Evolutionary conservation across 2,329 filamentous ascomycete species (phyloP).

Genomic region (Bipolaris gigantea): DNA sequence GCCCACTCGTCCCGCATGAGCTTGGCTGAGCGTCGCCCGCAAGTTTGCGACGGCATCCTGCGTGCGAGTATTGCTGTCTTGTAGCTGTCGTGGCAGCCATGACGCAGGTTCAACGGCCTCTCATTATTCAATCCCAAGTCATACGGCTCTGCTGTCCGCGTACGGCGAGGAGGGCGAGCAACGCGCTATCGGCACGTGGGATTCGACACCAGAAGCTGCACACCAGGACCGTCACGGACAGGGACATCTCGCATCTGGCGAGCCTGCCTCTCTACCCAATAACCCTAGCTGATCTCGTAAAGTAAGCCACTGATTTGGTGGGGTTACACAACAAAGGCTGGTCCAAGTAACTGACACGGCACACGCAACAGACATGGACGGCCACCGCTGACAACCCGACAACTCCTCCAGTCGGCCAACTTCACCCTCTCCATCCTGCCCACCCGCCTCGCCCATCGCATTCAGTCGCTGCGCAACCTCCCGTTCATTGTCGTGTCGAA

Average conservation of each 20-base stretch:
- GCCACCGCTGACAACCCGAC: constrained; percentile 77
- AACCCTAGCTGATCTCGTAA: constrained; percentile 85
- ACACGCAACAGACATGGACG: constrained; percentile 64
- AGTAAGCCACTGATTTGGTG: constrained; percentile 54
- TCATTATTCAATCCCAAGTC: constrained; percentile 43
- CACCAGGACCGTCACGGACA: constrained; percentile 59
- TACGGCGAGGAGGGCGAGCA: constrained; percentile 18
- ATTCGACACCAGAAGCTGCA: constrained; percentile 30
- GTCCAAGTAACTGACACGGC: constrained; percentile 15
- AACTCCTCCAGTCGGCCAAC: constrained; percentile 87
- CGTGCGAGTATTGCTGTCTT: background rate
- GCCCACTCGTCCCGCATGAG: background rate
- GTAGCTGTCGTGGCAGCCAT: constrained; percentile 13
- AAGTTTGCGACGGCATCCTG: background rate
- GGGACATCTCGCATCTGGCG: constrained; percentile 78
- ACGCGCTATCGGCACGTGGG: constrained; percentile 20
- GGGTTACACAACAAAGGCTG: background rate
- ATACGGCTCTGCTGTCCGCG: constrained; percentile 40
- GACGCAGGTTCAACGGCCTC: constrained; percentile 39
- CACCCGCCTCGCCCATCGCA: constrained; percentile 87
- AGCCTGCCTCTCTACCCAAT: constrained; percentile 77
- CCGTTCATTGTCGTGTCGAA: constrained; percentile 99
- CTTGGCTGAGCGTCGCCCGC: constrained; percentile 11
- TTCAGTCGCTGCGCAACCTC: constrained; percentile 88
- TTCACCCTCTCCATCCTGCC: constrained; percentile 93